These are phyloP conservation scores for Nemania sp. DNA, from an alignment of 2,329 filamentous ascomycete genomes.

Conservation along the genomic window DNA sequence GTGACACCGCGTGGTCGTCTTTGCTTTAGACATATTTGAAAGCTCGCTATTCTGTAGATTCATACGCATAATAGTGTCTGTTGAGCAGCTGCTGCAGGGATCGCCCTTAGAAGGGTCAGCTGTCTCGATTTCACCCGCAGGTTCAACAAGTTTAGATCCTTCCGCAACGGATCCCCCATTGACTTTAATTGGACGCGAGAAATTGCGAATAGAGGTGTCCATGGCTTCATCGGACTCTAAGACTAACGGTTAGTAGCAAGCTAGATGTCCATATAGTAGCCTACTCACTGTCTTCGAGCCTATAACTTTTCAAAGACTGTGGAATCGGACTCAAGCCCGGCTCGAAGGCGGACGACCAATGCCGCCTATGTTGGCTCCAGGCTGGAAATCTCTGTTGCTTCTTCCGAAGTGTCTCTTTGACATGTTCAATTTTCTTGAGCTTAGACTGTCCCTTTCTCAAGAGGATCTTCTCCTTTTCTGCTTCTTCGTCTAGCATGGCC, in stretches of 20 bases:
- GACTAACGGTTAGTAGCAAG: conserved; percentile 8
- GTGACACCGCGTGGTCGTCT: conserved; percentile 15
- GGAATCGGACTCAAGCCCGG: conserved; percentile 54
- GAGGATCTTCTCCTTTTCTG: conserved; percentile 51
- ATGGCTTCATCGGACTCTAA: conserved; percentile 24
- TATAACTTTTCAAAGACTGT: conserved; percentile 44
- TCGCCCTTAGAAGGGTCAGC: conserved; percentile 12
- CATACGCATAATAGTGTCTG: conserved; percentile 38
- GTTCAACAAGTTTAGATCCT: conserved; percentile 8
- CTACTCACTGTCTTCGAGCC: conserved; percentile 28
- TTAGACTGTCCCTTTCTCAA: conserved; percentile 43
- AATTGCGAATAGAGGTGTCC: conserved; percentile 21
- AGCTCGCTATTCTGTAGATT: conserved; percentile 13
- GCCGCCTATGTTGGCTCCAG: conserved; percentile 50
- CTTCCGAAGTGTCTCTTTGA: conserved; percentile 44
- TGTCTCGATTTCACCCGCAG: conserved; percentile 16
- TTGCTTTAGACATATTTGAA: background rate
- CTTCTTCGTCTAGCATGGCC: conserved; percentile 42
- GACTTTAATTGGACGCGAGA: conserved; percentile 28
- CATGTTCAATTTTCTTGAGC: conserved; percentile 48
- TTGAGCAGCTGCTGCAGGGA: conserved; percentile 24
- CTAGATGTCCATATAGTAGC: background rate
- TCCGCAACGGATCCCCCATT: background rate
- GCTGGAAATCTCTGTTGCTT: conserved; percentile 41
- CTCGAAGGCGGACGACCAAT: conserved; percentile 57